Base-by-base conservation (phyloP, 495 filamentous ascomycete genomes). In the Margaritispora aquatica region DNA sequence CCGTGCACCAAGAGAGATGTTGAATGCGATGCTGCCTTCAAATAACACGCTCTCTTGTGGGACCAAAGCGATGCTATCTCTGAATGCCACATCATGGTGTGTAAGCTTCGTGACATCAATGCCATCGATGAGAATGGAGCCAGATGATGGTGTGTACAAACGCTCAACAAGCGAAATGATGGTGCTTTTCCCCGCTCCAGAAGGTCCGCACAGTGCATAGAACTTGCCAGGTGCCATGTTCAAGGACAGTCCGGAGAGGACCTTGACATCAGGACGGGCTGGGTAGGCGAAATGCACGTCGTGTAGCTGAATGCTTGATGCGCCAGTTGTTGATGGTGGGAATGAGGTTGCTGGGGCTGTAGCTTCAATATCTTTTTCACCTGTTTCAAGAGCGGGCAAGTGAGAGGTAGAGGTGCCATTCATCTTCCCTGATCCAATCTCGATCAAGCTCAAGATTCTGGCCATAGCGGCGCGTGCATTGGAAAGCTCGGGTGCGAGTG, bases 401-500 rank as follows among this genome's bases (percentile, higher is more conserved):
- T 4, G 20, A 11, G 24, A 29, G 15, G 38, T 3, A n/a, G 17
- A 17, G 38, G 3, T 44, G 11, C 38, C 38, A 2, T 22, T 5
- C n/a, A 54, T 54, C 34, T 26, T 22, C 3, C 7, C 21, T 7
- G 51, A 54, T 5, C 71, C 65, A 0, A 68, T 58, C 5, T 79
- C 72, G 62, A 81, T 75, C 21, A 76, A 60, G 15, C 63, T 69
- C 38, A 79, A 68, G 31, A 82, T 73, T 48, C 73, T 65, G 17
- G 72, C 73, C 47, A 76, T 77, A 7, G 82, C 75, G 11, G 74
- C 63, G 34, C 64, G 68, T 2, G 84, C 83, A 44, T 77, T 79
- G 11, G 83, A 82, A 13, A 88, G 69, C 54, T 86, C 83, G 0
- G 84, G 82, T 0, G 82, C 83, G 1, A 86, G 73, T 1, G 77